Evolutionary conservation across 441 rosid genomes (phyloP), one percentile per base, ranked within the genome.

Genomic region (Macaranga tanarius): DNA sequence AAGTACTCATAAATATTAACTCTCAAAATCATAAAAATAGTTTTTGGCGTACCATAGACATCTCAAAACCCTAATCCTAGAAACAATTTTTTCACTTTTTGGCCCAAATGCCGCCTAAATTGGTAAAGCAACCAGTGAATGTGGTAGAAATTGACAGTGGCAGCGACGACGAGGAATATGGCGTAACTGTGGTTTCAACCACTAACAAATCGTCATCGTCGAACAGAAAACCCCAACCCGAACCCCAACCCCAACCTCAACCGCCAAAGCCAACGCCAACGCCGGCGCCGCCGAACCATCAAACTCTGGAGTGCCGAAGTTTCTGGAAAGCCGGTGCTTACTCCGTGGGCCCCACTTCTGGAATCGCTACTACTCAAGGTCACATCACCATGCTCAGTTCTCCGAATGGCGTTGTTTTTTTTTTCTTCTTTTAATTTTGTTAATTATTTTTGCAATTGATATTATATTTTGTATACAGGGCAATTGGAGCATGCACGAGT

Each of bases 301-400:
- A 77, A 75, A 58, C 65, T 76, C 77, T 84, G 42, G 91, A 79
- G 47, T 84, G 81, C 62, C 86, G 94, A 59, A 87, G 90, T 72
- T 95, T 95, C 86, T 95, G 97, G 97, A 90, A 89, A 62, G 97
- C 99, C 34, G 97, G 97, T 16, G 84, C 71, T 17, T 83, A 66
- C 55, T 79, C 67, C 10, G 83, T 72, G 61, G 82, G 50, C 45
- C 73, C 82, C 60, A 71, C 69, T 38, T 38, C 59, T 45, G 80
- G 67, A 63, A 42, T 75, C 16, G 59, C 79, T 25, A 45, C 79
- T 38, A 67, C 75, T 23, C 70, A 75, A 81, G 92, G 97, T 86
- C 55, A 42, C 15, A 26, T 17, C 15, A 5, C 55, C 8, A 4
- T 15, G 70, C 67, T 11, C 20, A 10, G 19, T 70, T 70, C 19